These are phyloP conservation scores for Mycena metata DNA, from an alignment of 768 basidiomycete species.

Conservation along the genomic window DNA sequence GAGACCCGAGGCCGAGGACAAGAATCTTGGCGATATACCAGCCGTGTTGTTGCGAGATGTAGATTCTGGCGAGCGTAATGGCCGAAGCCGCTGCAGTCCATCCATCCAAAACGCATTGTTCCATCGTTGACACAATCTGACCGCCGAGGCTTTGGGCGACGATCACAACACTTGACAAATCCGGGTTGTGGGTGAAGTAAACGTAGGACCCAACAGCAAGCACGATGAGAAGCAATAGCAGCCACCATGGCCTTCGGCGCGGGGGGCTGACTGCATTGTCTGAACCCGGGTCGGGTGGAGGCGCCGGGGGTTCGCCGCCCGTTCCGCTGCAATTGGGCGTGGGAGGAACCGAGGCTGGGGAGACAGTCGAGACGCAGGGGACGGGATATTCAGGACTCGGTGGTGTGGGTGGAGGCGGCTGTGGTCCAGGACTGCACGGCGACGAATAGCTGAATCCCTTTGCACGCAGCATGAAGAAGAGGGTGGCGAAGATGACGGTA, in stretches of 20 bases:
- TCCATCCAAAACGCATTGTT: background rate
- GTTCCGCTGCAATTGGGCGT: no score
- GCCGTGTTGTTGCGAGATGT: background rate
- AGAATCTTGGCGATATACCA: background rate
- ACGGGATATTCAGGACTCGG: no score
- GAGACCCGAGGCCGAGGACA: background rate
- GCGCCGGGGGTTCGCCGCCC: background rate
- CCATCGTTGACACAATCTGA: background rate
- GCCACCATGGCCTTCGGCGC: background rate
- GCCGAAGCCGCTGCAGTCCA: background rate
- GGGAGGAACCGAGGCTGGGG: no score
- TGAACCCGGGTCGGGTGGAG: conserved; percentile 10
- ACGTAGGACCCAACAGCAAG: no score
- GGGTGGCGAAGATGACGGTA: conserved; percentile 1
- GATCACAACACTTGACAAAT: background rate
- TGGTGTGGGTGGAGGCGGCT: no score
- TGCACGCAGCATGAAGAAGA: conserved; percentile 16
- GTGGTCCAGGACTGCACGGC: no score
- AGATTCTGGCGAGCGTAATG: background rate
- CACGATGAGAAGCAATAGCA: background rate
- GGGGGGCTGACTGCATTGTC: background rate
- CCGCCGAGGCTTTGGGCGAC: background rate
- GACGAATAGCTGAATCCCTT: background rate
- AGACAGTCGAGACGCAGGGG: no score
- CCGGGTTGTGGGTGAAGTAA: background rate